Evolutionary conservation across 225 moss, liverwort and hornwort species (phyloP), one percentile per base, ranked within the genome.

Genomic region (Pseudoscleropodium purum): DNA sequence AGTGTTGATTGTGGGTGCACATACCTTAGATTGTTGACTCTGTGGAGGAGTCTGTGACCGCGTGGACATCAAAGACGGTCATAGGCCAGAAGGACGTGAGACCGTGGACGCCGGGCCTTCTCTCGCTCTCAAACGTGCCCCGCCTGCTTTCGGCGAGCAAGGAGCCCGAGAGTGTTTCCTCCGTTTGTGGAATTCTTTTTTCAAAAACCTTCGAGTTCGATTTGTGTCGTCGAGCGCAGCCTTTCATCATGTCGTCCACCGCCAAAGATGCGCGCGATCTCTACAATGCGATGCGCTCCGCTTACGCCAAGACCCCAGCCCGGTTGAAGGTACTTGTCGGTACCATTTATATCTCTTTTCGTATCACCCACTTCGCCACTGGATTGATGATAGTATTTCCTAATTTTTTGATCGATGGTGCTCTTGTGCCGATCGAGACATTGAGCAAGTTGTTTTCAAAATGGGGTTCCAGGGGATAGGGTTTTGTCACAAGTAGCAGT

Each of bases 261-360:
- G 74, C 88, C 25, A 94, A 92, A 85, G 99, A 99, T 91, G 93
- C 94, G 70, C 95, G 96, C 63, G 95, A 93, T 64, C 69, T 99
- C 52, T 73, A 93, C 66, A 68, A 88, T 25, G 95, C 95, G 39
- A 81, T 97, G 92, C 94, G 94, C 86, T 95, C 96, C 39, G 96
- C 99, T 15, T 99, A 99, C 89, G 85, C 93, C 74, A 93, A 94
- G 84, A 97, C 97, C 29, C 99, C 99, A 13, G 75, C 95, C 70
- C 96, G 95, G 85, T 94, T 99, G 34, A 99, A 99, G 97, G 99
- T 96, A 34, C 21, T 59, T 83, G 84, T 87, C 91, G 63, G 68
- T 70, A 83, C 79, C 60, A 52, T 54, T 84, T n/a, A 30, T 49
- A 14, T 60, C 34, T 43, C 63, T 54, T 72, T 65, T 31, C 39